Conservation (phyloP, 345 rosid genomes). For the Fremontodendron californicum region DNA sequence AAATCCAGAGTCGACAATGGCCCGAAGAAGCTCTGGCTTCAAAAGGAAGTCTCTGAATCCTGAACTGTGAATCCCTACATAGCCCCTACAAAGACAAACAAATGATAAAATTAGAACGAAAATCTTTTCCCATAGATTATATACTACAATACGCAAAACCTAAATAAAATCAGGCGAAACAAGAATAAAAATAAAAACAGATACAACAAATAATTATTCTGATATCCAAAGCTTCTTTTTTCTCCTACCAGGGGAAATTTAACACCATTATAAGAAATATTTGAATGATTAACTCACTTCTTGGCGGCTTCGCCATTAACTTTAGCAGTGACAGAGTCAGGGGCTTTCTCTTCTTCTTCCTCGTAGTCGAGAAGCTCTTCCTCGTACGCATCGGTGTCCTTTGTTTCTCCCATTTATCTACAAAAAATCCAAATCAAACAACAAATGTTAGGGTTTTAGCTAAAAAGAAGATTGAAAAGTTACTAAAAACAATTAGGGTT, state of each 20-base stretch:
- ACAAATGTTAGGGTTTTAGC: not conserved
- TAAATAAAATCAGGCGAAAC: not conserved
- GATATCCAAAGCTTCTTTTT: not conserved
- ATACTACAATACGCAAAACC: not conserved
- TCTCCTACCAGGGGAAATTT: not conserved
- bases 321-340: constrained; percentile 58
- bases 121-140: not conserved
- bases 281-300: constrained; percentile 47
- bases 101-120: not conserved
- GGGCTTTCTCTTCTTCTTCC: constrained; percentile 90
- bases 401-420: constrained; percentile 75
- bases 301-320: constrained; percentile 83
- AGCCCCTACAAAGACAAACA: constrained; percentile 50
- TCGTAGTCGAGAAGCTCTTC: constrained; percentile 98
- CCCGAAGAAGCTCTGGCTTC: constrained; percentile 97
- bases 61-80: constrained; percentile 97
- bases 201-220: not conserved
- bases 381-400: constrained; percentile 92
- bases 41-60: constrained; percentile 99
- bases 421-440: constrained; percentile 5
- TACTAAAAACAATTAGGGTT: constrained; percentile 4
- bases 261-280: not conserved
- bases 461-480: not conserved
- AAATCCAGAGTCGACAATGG: constrained; percentile 96
- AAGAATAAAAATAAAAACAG: not conserved